phyloP scores from a whole-genome alignment of 768 basidiomycete genomes.

The Xanthoconium purpureum region DNA sequence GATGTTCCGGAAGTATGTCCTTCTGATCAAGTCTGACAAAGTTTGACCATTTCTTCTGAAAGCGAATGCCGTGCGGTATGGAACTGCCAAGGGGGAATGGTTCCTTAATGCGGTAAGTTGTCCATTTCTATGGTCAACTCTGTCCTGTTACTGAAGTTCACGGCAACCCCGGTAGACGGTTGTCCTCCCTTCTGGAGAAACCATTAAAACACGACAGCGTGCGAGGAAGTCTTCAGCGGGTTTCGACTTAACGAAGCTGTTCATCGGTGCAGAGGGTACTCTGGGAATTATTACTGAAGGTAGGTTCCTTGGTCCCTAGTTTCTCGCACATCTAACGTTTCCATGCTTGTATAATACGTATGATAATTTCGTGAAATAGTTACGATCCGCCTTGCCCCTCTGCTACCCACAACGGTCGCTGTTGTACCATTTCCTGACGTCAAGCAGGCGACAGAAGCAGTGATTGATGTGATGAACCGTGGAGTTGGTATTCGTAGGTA shows the following conservation, averaged over 20 bases:
- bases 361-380: constrained; percentile 37
- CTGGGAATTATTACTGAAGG: constrained; percentile 90
- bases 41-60: constrained; percentile 18
- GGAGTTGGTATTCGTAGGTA: constrained; percentile 75
- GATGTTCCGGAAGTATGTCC: constrained; percentile 75
- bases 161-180: constrained; percentile 55
- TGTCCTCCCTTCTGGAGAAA: constrained; percentile 82
- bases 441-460: constrained; percentile 69
- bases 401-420: constrained; percentile 80
- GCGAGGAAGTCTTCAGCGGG: constrained; percentile 86
- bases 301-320: constrained; percentile 14
- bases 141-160: neutral
- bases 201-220: constrained; percentile 82
- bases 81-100: constrained; percentile 89
- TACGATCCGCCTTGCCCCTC: constrained; percentile 77
- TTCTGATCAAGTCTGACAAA: neutral
- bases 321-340: neutral
- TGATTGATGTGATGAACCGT: constrained; percentile 64
- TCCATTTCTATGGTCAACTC: neutral
- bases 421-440: constrained; percentile 80
- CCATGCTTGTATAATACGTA: neutral
- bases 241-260: constrained; percentile 80
- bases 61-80: constrained; percentile 82
- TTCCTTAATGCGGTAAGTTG: constrained; percentile 72
- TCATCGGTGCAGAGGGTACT: constrained; percentile 81